Conservation (phyloP, 345 rosid genomes). For the Clausena lansium region DNA sequence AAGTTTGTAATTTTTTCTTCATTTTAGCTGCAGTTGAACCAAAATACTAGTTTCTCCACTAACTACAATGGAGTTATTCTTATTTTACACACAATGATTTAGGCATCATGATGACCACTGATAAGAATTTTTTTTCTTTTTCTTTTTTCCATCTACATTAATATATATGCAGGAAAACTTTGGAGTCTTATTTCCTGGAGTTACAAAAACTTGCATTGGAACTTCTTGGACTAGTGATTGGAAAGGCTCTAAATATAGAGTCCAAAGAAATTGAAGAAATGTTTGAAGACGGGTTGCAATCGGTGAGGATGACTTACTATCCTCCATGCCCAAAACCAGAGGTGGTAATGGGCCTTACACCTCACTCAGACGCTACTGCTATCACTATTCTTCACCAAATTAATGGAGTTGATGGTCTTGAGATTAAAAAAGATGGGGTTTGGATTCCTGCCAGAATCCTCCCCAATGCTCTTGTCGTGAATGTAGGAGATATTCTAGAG, state of each 20-base stretch:
- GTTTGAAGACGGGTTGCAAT: constrained; percentile 39
- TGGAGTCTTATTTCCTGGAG: constrained; percentile 30
- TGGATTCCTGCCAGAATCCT: constrained; percentile 13
- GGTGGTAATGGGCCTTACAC: constrained; percentile 13
- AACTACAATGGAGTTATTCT: too few relatives aligned
- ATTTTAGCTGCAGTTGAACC: too few relatives aligned
- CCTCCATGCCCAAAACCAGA: constrained; percentile 24
- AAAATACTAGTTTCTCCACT: too few relatives aligned
- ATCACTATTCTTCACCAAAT: constrained; percentile 20
- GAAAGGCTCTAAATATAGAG: constrained; percentile 21
- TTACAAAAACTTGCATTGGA: constrained; percentile 28
- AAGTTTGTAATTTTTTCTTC: too few relatives aligned
- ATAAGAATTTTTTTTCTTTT: too few relatives aligned
- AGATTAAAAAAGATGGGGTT: constrained; percentile 16
- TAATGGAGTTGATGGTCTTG: constrained; percentile 20
- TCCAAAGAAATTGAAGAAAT: constrained; percentile 24
- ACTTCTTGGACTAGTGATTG: constrained; percentile 21
- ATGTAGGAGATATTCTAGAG: constrained; percentile 17
- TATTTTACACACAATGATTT: too few relatives aligned
- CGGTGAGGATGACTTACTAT: constrained; percentile 29
- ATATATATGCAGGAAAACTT: constrained; percentile 20
- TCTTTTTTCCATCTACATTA: too few relatives aligned
- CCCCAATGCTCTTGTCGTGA: constrained; percentile 10
- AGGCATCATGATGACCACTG: neutral
- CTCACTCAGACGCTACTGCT: constrained; percentile 19